These are phyloP conservation scores for Orbilia oligospora DNA, from an alignment of 2,329 filamentous ascomycete genomes.

Conservation along the genomic window DNA sequence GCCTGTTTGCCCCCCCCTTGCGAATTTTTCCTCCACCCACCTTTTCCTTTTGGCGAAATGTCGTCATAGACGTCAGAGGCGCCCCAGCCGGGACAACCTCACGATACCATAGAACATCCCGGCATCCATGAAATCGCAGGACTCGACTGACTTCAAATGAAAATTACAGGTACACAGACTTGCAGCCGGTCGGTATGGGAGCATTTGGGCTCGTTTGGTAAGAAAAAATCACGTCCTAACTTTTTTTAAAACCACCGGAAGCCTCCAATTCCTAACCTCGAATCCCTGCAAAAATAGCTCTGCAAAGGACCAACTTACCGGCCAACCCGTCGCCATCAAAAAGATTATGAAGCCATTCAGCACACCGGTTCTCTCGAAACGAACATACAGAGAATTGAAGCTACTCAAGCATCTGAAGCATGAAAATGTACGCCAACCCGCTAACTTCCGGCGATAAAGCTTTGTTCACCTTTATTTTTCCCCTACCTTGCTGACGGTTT, in stretches of 20 bases:
- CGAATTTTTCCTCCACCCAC: conserved; percentile 35
- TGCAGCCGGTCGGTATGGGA: conserved; percentile 99
- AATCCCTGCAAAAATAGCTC: conserved; percentile 74
- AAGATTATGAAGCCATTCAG: conserved; percentile 99
- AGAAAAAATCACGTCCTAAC: conserved; percentile 63
- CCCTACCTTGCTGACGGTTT: conserved; percentile 1
- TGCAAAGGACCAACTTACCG: conserved; percentile 96
- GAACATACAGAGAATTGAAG: conserved; percentile 97
- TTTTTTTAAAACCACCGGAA: conserved; percentile 43
- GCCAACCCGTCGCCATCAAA: conserved; percentile 97
- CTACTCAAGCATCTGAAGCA: conserved; percentile 95
- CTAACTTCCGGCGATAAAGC: not conserved
- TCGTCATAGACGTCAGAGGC: conserved; percentile 53
- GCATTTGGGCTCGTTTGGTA: conserved; percentile 99
- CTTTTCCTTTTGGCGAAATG: conserved; percentile 41
- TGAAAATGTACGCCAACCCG: conserved; percentile 80
- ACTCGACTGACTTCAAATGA: conserved; percentile 31
- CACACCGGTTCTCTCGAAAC: conserved; percentile 97
- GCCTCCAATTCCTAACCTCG: conserved; percentile 41
- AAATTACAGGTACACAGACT: conserved; percentile 84
- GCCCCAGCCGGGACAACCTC: not conserved
- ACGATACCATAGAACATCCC: conserved; percentile 48
- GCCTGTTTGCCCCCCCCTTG: conserved; percentile 24
- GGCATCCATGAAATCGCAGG: conserved; percentile 41
- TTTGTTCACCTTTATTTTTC: not conserved